Base-by-base conservation (phyloP, 768 basidiomycete species). In the Clavulina sp. region DNA sequence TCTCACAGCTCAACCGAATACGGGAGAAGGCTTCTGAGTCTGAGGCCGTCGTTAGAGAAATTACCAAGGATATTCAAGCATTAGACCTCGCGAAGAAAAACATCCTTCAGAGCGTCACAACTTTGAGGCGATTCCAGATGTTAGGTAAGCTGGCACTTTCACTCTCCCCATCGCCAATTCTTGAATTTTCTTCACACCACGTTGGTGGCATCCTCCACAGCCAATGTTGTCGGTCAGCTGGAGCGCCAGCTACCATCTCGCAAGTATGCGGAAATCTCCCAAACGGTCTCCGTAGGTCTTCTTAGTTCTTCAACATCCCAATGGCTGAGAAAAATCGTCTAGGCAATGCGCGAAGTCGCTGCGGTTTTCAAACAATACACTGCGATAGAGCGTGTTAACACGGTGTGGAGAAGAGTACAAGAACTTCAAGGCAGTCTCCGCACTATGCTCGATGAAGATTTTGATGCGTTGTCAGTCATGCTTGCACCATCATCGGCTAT, bases 21-120 rank as follows among this genome's bases (percentile, higher is more conserved):
- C 77, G 89, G 41, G 91, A 96, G 66, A 96, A 96, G 62, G 91
- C 93, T 0, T 85, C 88, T 1, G 95, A 99, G 62, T 91, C 88
- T 2, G 95, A 97, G 60, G 89, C 89, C 1, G 87, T 97, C 46
- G 95, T 97, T 24, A 75, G 84, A 50, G 80, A 87, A 58, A 95
- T 97, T 57, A 99, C 95, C 2, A 83, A 85, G 57, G 95, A 99
- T 64, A 97, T 99, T 46, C 92, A 96, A 63, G 76, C 83, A 3
- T 72, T 99, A 30, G 95, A 97, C 56, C 57, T 64, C 1, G 71
- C 69, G 4, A 71, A 72, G 64, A 63, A 56, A 48, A 58, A 58
- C 48, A 73, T 99, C 48, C 81, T 85, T 19, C 67, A 76, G 24
- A 86, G 84, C 59, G 91, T 97, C 77, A 92, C 84, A 4, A 81